Evolutionary conservation across 495 filamentous ascomycete species (phyloP).

Genomic region (Pseudevernia furfuracea): DNA sequence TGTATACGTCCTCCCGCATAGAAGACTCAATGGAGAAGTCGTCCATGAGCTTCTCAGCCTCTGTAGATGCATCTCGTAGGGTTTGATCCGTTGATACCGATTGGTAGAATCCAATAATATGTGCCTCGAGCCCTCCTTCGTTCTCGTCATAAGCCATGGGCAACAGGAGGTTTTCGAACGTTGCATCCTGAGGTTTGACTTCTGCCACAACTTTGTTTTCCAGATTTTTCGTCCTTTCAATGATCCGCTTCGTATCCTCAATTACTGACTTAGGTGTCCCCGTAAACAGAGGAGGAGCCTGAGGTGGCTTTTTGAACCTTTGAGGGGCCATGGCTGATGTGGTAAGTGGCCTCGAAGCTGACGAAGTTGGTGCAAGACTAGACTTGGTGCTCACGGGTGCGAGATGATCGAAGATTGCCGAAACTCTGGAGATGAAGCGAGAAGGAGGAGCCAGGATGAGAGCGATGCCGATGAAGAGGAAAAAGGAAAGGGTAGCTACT

Average conservation of each 20-base stretch:
- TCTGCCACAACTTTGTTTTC: slow-evolving; percentile 68
- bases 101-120: slow-evolving; percentile 71
- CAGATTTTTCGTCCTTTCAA: slow-evolving; percentile 56
- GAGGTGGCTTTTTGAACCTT: slow-evolving; percentile 61
- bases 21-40: slow-evolving; percentile 57
- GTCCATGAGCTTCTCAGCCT: slow-evolving; percentile 59
- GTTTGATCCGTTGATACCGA: slow-evolving; percentile 62
- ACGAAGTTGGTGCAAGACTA: slow-evolving; percentile 22
- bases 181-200: slow-evolving; percentile 56
- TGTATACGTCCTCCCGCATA: slow-evolving; percentile 63
- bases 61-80: slow-evolving; percentile 63
- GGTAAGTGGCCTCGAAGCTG: slow-evolving; percentile 43
- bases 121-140: slow-evolving; percentile 46
- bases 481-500: slow-evolving; percentile 45
- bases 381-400: slow-evolving; percentile 25
- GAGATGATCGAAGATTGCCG: slow-evolving; percentile 50
- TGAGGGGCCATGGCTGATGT: slow-evolving; percentile 61
- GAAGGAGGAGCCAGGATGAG: slow-evolving; percentile 72
- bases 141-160: slow-evolving; percentile 66
- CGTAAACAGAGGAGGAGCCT: slow-evolving; percentile 77
- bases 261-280: slow-evolving; percentile 71
- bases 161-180: slow-evolving; percentile 57
- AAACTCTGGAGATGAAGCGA: slow-evolving; percentile 55
- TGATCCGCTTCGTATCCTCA: slow-evolving; percentile 66
- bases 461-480: slow-evolving; percentile 53